These are phyloP conservation scores for Yueomyces sp. DNA, from an alignment of 805 yeast genomes.

Conservation along the genomic window DNA sequence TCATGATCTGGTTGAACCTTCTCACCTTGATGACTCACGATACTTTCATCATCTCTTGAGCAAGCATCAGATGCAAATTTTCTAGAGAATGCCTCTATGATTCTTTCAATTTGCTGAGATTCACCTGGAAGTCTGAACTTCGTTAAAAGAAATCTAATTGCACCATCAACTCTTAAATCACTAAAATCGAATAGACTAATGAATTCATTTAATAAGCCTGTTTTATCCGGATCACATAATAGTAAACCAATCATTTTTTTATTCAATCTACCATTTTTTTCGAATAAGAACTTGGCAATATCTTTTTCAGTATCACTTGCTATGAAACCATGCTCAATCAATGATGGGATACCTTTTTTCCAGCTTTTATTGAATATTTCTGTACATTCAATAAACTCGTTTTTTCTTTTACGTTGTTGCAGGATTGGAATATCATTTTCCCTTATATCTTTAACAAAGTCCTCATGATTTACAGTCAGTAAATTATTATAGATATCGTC, in stretches of 20 bases:
- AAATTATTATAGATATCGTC: slow-evolving; percentile 43
- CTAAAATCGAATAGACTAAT: slow-evolving; percentile 61
- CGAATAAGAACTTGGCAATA: slow-evolving; percentile 64
- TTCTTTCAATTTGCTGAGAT: slow-evolving; percentile 89
- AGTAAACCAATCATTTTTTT: slow-evolving; percentile 81
- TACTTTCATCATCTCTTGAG: slow-evolving; percentile 8
- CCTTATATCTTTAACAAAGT: slow-evolving; percentile 8
- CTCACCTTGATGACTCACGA: slow-evolving; percentile 6
- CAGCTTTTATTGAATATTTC: slow-evolving; percentile 69
- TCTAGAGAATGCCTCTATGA: slow-evolving; percentile 75
- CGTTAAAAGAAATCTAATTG: slow-evolving; percentile 66
- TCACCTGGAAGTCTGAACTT: slow-evolving; percentile 93
- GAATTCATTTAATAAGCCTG: slow-evolving; percentile 46
- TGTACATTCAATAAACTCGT: slow-evolving; percentile 64
- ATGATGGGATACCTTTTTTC: slow-evolving; percentile 51
- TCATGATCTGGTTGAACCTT: slow-evolving; percentile 67
- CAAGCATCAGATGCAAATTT: slow-evolving; percentile 59
- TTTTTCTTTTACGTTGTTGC: slow-evolving; percentile 37
- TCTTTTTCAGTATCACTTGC: slow-evolving; percentile 38
- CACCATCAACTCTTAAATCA: slow-evolving; percentile 82
- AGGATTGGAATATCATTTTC: slow-evolving; percentile 6
- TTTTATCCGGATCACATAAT: slow-evolving; percentile 63
- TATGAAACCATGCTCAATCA: slow-evolving; percentile 57
- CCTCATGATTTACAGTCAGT: slow-evolving; percentile 9
- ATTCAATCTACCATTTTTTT: slow-evolving; percentile 69